Base-by-base conservation (phyloP, 257 asterid genomes). In the Nicotiana undulata region DNA sequence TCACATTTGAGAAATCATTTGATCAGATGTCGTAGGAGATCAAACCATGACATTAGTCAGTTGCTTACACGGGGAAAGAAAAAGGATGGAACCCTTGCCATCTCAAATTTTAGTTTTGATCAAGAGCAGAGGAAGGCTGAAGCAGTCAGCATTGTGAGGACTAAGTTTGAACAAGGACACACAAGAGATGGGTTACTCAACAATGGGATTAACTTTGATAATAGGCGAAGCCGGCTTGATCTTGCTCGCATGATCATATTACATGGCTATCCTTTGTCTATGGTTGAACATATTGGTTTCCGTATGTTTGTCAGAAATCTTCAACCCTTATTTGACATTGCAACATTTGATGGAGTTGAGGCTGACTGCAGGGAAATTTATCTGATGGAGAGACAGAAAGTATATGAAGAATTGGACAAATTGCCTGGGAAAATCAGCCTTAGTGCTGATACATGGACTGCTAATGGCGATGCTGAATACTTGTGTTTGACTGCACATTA, bases 281-380 rank as follows among this genome's bases (percentile, higher is more conserved):
- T 95, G 95, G 98, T 93, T 85, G 98, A 90, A 81, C 92, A 95
- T 84, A 81, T 88, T 85, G 98, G 99, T 60, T 95, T 95, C 93
- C 90, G 84, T 87, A 80, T 84, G 20, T 95, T 95, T 85, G 89
- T 91, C 60, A 88, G 91, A 83, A 91, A 93, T 86, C 93, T 95
- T 66, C 99, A 93, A 85, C 99, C 98, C 7, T 88, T 92, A 87
- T 95, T 92, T 79, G 97, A 93, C 77, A 84, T 90, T 17, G 88
- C 84, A 76, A 88, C 93, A 6, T 85, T 88, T 77, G 89, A 87
- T 72, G 85, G 86, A 78, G 91, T 95, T 53, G 97, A 88, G 84
- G 93, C 89, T 80, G 97, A 92, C 79, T 95, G 99, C 80, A 81
- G 86, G 81, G 97, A 92, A 85, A 90, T 92, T 26, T 95, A 92